A percentile compares a stretch with the other conserved stretches of the same genome.
Evolutionary conservation across 225 moss, liverwort and hornwort genomes (phyloP).

Genomic region (Pseudoscleropodium purum): DNA sequence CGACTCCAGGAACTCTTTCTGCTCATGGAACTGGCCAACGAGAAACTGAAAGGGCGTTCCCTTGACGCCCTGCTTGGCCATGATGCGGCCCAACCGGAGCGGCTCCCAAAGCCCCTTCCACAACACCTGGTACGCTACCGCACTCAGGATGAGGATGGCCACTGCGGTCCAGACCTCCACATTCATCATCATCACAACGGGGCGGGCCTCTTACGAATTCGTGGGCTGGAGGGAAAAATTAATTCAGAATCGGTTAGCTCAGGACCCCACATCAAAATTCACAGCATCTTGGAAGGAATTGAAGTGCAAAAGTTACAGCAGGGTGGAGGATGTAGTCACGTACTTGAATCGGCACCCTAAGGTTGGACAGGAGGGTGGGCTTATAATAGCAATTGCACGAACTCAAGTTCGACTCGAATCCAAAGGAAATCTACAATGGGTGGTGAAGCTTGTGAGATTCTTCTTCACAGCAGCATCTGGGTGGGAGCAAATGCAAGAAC

Average conservation of each 20-base stretch:
- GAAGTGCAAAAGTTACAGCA: no score
- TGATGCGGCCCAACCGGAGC: background rate
- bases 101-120: slow-evolving; percentile 22
- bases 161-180: background rate
- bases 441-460: background rate
- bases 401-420: background rate
- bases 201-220: background rate
- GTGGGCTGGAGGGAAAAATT: background rate
- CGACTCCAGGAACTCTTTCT: background rate
- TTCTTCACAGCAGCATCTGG: background rate
- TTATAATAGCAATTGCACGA: no score
- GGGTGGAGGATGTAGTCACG: background rate
- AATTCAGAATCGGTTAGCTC: background rate
- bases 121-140: background rate
- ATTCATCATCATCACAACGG: background rate
- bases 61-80: slow-evolving; percentile 26
- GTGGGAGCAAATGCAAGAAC: background rate
- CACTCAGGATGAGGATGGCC: background rate
- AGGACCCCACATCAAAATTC: background rate
- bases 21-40: background rate
- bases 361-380: background rate
- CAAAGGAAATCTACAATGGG: background rate
- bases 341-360: background rate
- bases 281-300: background rate
- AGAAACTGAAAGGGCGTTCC: slow-evolving; percentile 10